Base-by-base conservation (phyloP, 495 filamentous ascomycete genomes). In the Podospora conica region DNA sequence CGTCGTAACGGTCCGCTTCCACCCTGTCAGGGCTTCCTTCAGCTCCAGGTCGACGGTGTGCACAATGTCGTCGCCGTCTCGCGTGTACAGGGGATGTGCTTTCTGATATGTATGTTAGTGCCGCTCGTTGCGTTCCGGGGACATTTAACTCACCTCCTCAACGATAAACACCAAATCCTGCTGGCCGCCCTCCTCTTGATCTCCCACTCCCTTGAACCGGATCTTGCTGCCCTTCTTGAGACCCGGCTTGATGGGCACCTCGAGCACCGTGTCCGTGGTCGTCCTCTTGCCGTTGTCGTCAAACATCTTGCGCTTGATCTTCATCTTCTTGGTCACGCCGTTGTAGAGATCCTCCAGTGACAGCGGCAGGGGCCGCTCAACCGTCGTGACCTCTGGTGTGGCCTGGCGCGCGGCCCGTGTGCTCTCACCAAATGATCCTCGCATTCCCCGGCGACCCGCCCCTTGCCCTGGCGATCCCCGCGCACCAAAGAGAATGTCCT, bases 21-120 rank as follows among this genome's bases (percentile, higher is more conserved):
- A 98, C 63, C 95, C 95, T 0, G 93, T 96, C 23, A 98, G 80
- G n/a, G 95, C 92, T 79, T 98, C 95, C 74, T 97, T 97, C n/a
- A 98, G 85, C 48, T 87, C 87, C 12, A 98, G 78, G 2, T 93
- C 88, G 70, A 98, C 81, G 0, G 83, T 88, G 62, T 87, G 84
- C 59, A 89, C 77, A 18, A 98, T 82, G 77, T 97, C 88, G 76
- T 98, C 93, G 64, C 91, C 92, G 31, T 92, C 87, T 60, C 96
- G 91, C 62, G 82, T 87, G 81, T 91, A 96, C 63, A 88, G 79
- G 0, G 90, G 86, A 71, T 98, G 91, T 27, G 85, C 80, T 89
- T 94, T 93, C 92, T 96, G 70, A 72, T 28, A 53, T 55, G 9
- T 18, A 9, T 58, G 55, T 57, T 25, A 64, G 63, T n/a, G 25